Conservation (phyloP, 225 moss, liverwort and hornwort species). For the Anthoceros angustus region DNA sequence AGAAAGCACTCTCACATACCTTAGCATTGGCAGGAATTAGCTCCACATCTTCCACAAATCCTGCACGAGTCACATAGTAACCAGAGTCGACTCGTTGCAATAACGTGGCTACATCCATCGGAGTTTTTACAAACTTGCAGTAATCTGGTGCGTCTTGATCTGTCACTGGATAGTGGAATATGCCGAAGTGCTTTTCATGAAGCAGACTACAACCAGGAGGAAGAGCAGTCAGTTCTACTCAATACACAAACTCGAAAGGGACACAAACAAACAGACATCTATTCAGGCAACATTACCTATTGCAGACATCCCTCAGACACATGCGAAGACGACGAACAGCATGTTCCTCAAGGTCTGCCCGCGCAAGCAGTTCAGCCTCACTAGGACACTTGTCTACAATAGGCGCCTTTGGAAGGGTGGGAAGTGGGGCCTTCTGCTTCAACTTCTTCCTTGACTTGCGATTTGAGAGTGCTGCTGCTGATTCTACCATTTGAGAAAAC, state of each 20-base stretch:
- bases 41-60: conserved; percentile 23
- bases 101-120: conserved; percentile 76
- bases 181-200: conserved; percentile 57
- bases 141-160: conserved; percentile 76
- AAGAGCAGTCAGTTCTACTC: neutral
- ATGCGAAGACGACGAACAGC: conserved; percentile 53
- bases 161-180: conserved; percentile 66
- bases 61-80: conserved; percentile 22
- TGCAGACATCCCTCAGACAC: conserved; percentile 72
- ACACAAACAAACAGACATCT: neutral
- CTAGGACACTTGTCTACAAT: conserved; percentile 60
- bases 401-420: conserved; percentile 62
- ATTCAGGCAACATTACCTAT: conserved; percentile 25
- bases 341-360: conserved; percentile 57
- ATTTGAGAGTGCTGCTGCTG: conserved; percentile 33
- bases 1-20: conserved; percentile 13
- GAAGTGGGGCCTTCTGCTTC: conserved; percentile 43
- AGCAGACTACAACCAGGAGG: conserved; percentile 15
- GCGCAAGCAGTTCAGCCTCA: conserved; percentile 53
- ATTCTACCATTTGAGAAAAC: conserved; percentile 46
- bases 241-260: neutral
- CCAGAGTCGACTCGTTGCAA: conserved; percentile 63
- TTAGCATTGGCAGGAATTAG: conserved; percentile 61
- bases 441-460: conserved; percentile 18
- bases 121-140: conserved; percentile 54